Conservation (phyloP, 139 green algal genomes). For the Chlorella sp. region DNA sequence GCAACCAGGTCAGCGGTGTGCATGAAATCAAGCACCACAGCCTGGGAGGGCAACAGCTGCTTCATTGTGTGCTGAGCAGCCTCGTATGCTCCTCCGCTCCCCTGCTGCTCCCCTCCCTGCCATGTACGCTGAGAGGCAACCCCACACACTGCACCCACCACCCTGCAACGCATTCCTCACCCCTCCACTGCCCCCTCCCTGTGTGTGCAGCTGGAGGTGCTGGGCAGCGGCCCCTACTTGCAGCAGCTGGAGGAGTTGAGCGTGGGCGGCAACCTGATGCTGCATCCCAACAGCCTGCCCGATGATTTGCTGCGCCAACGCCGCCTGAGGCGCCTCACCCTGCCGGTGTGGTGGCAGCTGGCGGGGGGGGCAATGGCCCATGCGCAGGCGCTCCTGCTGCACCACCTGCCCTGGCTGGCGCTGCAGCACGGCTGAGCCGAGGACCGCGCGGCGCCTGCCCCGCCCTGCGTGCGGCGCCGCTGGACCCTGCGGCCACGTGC, state of each 20-base stretch:
- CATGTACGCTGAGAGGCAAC: too few species aligned
- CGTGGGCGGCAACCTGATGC: constrained; percentile 10
- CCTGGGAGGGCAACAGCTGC: not conserved
- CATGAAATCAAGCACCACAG: not conserved
- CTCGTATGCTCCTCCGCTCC: not conserved
- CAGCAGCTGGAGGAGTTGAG: not conserved
- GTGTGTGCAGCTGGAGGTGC: not conserved
- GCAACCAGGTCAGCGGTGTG: not conserved
- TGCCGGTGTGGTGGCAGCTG: constrained; percentile 24
- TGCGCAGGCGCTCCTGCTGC: not conserved
- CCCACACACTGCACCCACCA: too few species aligned
- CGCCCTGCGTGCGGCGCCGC: not conserved
- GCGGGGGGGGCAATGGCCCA: not conserved
- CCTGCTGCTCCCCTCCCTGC: too few species aligned
- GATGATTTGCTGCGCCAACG: not conserved
- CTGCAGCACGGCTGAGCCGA: not conserved
- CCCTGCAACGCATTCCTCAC: not conserved
- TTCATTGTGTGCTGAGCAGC: too few species aligned
- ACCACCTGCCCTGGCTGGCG: constrained; percentile 12
- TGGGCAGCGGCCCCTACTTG: constrained; percentile 13
- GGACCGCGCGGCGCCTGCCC: not conserved
- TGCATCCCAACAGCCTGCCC: not conserved
- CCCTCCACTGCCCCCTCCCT: not conserved
- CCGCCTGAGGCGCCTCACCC: constrained; percentile 3
- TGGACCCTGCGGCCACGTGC: too few species aligned